Evolutionary conservation across 805 yeast genomes (phyloP).

Genomic region (Ogataea paraovalis): DNA sequence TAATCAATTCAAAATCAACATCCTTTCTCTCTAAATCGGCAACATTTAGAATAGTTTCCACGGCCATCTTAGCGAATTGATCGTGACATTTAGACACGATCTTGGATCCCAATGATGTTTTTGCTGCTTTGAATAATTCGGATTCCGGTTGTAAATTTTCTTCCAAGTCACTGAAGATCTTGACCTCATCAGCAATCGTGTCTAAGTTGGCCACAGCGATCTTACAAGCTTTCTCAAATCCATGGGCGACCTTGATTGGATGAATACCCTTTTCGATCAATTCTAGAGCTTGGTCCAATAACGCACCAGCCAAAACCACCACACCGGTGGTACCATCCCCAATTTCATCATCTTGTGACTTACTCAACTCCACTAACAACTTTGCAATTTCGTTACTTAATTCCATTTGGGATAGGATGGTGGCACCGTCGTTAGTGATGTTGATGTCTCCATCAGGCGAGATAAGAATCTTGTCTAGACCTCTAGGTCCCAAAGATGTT

Average conservation of each 20-base stretch:
- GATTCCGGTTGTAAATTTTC: slow-evolving; percentile 33
- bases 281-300: slow-evolving; percentile 90
- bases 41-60: slow-evolving; percentile 88
- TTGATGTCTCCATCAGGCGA: slow-evolving; percentile 98
- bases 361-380: slow-evolving; percentile 86
- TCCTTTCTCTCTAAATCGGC: slow-evolving; percentile 91
- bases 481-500: slow-evolving; percentile 95
- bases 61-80: slow-evolving; percentile 94
- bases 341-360: slow-evolving; percentile 95
- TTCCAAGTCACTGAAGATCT: slow-evolving; percentile 28
- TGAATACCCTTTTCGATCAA: slow-evolving; percentile 95
- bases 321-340: slow-evolving; percentile 99
- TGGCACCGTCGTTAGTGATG: slow-evolving; percentile 98
- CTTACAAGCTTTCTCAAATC: slow-evolving; percentile 95
- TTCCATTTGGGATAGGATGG: slow-evolving; percentile 93
- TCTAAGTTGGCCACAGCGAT: slow-evolving; percentile 80
- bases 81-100: slow-evolving; percentile 93
- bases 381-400: slow-evolving; percentile 95
- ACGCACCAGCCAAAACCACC: slow-evolving; percentile 91
- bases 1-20: slow-evolving; percentile 94
- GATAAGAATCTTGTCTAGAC: slow-evolving; percentile 93
- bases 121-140: slow-evolving; percentile 85
- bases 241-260: slow-evolving; percentile 95
- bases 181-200: slow-evolving; percentile 43
- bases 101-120: slow-evolving; percentile 91